Base-by-base conservation (phyloP, 2,329 filamentous ascomycete species). In the Alternaria burnsii region DNA sequence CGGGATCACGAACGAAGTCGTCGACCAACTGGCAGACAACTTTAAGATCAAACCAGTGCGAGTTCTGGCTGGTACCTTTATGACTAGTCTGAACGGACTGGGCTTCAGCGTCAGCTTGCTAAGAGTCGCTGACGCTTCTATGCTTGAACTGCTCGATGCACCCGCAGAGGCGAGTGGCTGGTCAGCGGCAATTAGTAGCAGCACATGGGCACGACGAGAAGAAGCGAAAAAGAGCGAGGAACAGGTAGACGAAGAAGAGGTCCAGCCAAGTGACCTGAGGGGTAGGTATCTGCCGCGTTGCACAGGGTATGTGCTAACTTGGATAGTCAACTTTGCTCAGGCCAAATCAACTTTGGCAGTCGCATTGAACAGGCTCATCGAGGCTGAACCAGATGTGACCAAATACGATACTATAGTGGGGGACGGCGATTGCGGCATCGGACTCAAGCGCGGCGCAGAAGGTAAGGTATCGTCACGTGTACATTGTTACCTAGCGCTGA, bases 391-490 rank as follows among this genome's bases (percentile, higher is more conserved):
- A 9, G 84, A 89, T 42, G 82, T 91, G 55, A 91, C 89, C 11
- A 85, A 81, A 55, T 91, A 85, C 72, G 89, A 91, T 73, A 96
- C 92, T 0, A 87, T 95, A 12, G 92, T 97, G 24, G 93, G 93
- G 42, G 93, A 97, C 74, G 93, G 93, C 47, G 93, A 97, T 79
- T 97, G 93, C 72, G 93, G 93, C 10, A 91, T 93, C 59, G 92
- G 92, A 5, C 82, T 97, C 62, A 93, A 92, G 82, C 88, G 93
- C 63, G 93, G 93, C 50, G 93, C 93, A n/a, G 90, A 97, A 84
- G 87, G 77, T 78, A 58, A 52, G 73, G 63, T 50, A 83, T 56
- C 10, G 22, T 67, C 64, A 68, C 85, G 61, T 70, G 62, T 6
- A 52, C 10, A 59, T 52, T 48, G 61, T 53, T 67, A 61, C 59